Conservation (phyloP, 2,329 filamentous ascomycete species). For the Pseudogymnoascus sp. region DNA sequence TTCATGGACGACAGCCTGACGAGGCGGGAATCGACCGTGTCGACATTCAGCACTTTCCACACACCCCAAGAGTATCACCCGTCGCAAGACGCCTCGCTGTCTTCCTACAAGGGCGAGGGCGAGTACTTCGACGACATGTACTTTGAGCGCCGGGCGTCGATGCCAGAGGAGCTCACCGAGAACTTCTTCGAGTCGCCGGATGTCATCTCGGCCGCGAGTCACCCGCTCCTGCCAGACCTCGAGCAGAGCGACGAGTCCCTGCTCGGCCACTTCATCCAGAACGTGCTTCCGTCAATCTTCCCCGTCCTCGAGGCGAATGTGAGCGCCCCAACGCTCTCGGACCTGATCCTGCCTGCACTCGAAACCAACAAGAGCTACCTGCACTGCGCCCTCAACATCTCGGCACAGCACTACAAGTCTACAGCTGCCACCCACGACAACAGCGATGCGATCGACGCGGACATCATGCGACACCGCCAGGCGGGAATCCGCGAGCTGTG, state of each 20-base stretch:
- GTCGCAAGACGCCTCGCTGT: slow-evolving; percentile 57
- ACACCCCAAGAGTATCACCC: slow-evolving; percentile 47
- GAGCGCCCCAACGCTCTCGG: slow-evolving; percentile 69
- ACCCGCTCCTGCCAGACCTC: slow-evolving; percentile 42
- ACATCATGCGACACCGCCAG: slow-evolving; percentile 88
- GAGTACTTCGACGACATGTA: slow-evolving; percentile 68
- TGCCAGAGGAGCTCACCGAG: slow-evolving; percentile 57
- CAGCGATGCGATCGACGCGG: slow-evolving; percentile 70
- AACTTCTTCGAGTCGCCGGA: slow-evolving; percentile 76
- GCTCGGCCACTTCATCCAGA: slow-evolving; percentile 83
- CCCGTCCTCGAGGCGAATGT: slow-evolving; percentile 87
- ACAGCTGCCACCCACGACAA: slow-evolving; percentile 53
- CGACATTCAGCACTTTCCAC: slow-evolving; percentile 87
- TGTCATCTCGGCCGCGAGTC: slow-evolving; percentile 38
- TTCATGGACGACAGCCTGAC: slow-evolving; percentile 87
- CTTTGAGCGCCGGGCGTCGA: slow-evolving; percentile 57
- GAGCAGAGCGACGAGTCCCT: slow-evolving; percentile 81
- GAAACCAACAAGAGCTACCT: slow-evolving; percentile 89
- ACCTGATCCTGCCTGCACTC: slow-evolving; percentile 78
- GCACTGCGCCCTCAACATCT: slow-evolving; percentile 89
- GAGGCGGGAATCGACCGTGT: slow-evolving; percentile 75
- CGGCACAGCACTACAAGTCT: slow-evolving; percentile 79
- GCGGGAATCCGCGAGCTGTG: slow-evolving; percentile 81
- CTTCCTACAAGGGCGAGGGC: slow-evolving; percentile 52
- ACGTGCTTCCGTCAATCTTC: slow-evolving; percentile 81